Base-by-base conservation (phyloP, 305 asterid species). In the Euphrasia arctica region DNA sequence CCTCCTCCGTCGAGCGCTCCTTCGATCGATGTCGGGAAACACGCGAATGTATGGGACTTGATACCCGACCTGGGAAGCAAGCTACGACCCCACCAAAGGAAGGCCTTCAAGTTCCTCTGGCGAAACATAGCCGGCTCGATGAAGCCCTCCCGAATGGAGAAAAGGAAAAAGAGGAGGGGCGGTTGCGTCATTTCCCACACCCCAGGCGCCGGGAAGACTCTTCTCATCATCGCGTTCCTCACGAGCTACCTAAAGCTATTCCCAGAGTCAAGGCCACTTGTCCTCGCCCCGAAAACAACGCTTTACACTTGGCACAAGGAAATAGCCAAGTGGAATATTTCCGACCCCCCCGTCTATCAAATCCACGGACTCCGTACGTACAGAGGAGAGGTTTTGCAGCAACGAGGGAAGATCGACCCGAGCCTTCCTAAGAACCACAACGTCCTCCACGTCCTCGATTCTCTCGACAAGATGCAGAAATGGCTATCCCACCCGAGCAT, bases 151-250 rank as follows among this genome's bases (percentile, higher is more conserved):
- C 43, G 9, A 5, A 31, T 58, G 62, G 45, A 58, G 62, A n/a
- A 32, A 14, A 31, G 14, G 9, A 4, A 58, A 6, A 34, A 34
- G 12, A 31, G 4, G 27, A 34, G 62, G 27, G 45, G 47, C 1
- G 62, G 62, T 2, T 58, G 62, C 25, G 47, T 58, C 22, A 58
- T 58, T 34, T 58, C 62, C 11, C 62, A 58, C 47, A 34, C 62
- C 4, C 62, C 62, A 0, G 62, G 62, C 0, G 47, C 62, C 11
- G 62, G 62, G 25, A 58, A 58, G 41, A 58, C 62, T n/a, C 14
- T 31, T 15, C 62, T 58, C 22, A 58, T 34, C 27, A 58, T 58
- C 43, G 22, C 47, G 4, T 58, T 58, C 18, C 62, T 58, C 45
- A 47, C 8, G 2, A 29, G 45, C 45, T 58, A 29, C 47, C 4